These are phyloP conservation scores for Lachnellula suecica DNA, from an alignment of 2,329 filamentous ascomycete species.

Conservation along the genomic window DNA sequence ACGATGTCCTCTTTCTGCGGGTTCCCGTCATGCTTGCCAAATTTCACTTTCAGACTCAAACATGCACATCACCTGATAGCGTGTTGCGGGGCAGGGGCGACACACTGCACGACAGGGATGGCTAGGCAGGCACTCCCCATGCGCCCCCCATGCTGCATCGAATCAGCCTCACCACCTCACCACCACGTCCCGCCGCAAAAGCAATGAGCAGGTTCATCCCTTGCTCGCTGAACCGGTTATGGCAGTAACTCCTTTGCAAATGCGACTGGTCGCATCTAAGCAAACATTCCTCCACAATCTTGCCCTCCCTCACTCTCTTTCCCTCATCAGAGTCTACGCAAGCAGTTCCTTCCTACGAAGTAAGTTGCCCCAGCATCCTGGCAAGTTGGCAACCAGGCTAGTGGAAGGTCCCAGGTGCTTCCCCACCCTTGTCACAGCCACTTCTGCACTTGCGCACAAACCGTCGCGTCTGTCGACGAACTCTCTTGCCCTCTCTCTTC, in stretches of 20 bases:
- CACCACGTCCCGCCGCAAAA: neutral
- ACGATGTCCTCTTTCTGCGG: neutral
- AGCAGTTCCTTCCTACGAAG: no score
- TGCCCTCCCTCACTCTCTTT: no score
- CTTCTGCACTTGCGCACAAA: neutral
- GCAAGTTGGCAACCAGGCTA: no score
- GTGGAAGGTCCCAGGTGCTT: neutral
- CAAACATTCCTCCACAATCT: no score
- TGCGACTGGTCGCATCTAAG: no score
- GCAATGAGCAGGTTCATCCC: neutral
- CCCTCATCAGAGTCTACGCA: no score
- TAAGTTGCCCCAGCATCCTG: no score
- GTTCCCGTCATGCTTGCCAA: neutral
- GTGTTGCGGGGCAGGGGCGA: neutral
- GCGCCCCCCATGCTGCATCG: neutral
- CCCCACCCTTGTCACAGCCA: neutral
- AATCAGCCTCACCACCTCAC: neutral
- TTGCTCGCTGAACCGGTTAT: no score
- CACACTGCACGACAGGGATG: neutral
- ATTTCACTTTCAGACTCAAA: no score
- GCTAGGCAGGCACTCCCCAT: neutral
- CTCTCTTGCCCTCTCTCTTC: neutral
- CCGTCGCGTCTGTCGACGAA: neutral
- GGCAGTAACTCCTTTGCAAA: no score
- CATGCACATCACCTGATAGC: neutral